Conservation (phyloP, 2,329 filamentous ascomycete genomes). For the Alternaria solani region DNA sequence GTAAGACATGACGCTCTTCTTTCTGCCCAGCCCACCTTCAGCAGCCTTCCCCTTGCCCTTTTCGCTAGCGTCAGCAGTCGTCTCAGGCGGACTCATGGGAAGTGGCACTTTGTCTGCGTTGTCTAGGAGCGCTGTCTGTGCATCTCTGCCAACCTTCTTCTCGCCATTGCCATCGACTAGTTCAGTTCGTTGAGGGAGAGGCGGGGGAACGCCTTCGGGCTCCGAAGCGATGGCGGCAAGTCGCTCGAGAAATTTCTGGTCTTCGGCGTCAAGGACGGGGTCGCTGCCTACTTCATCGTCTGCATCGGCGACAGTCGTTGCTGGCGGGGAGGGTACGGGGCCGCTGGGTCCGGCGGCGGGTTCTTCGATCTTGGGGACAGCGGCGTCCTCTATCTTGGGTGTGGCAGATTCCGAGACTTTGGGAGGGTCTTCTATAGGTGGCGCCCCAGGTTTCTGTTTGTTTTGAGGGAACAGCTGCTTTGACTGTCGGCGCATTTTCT, state of each 20-base stretch:
- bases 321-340: slow-evolving; percentile 26
- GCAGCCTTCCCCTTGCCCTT: slow-evolving; percentile 42
- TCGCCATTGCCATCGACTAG: slow-evolving; percentile 45
- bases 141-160: slow-evolving; percentile 52
- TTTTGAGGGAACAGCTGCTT: slow-evolving; percentile 36
- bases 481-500: slow-evolving; percentile 45
- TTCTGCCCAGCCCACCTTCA: slow-evolving; percentile 44
- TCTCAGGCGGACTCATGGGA: slow-evolving; percentile 57
- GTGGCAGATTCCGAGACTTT: slow-evolving; percentile 20
- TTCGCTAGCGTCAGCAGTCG: slow-evolving; percentile 37
- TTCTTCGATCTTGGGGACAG: slow-evolving; percentile 22
- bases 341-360: slow-evolving; percentile 34
- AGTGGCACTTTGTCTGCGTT: slow-evolving; percentile 59
- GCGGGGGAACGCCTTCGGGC: slow-evolving; percentile 52
- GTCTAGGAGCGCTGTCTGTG: slow-evolving; percentile 56
- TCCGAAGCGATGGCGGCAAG: slow-evolving; percentile 58
- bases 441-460: slow-evolving; percentile 19
- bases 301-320: slow-evolving; percentile 34
- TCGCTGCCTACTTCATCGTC: slow-evolving; percentile 41
- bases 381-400: slow-evolving; percentile 16
- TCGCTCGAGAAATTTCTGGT: slow-evolving; percentile 64
- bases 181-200: slow-evolving; percentile 49
- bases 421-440: slow-evolving; percentile 20
- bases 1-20: slow-evolving; percentile 49
- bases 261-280: slow-evolving; percentile 66